These are phyloP conservation scores for Fusarium hostae DNA, from an alignment of 2,329 filamentous ascomycete species.

Conservation along the genomic window DNA sequence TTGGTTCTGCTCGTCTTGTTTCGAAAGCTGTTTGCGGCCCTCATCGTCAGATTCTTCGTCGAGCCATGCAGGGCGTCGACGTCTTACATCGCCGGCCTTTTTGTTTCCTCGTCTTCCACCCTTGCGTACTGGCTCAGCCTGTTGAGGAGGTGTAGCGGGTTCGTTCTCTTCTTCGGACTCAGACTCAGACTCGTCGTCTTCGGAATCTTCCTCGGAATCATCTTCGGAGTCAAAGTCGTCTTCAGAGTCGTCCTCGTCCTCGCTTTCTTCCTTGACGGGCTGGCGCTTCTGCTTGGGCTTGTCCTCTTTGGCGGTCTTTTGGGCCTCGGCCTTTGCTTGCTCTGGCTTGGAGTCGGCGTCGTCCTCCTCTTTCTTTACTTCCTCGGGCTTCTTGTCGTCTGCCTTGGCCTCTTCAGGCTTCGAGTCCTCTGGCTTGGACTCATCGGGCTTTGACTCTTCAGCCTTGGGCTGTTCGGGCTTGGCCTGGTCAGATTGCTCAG, in stretches of 20 bases:
- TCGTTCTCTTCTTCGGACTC: slow-evolving; percentile 43
- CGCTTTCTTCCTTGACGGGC: slow-evolving; percentile 29
- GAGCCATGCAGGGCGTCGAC: slow-evolving; percentile 39
- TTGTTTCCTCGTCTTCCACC: slow-evolving; percentile 5
- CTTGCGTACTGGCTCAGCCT: slow-evolving; percentile 18
- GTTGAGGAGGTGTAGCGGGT: slow-evolving; percentile 40
- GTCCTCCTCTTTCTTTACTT: slow-evolving; percentile 19
- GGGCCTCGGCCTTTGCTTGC: slow-evolving; percentile 13
- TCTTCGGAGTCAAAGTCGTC: slow-evolving; percentile 34
- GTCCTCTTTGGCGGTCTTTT: slow-evolving; percentile 10
- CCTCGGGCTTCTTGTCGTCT: slow-evolving; percentile 22
- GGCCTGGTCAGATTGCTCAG: slow-evolving; percentile 5
- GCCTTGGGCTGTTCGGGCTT: slow-evolving; percentile 5
- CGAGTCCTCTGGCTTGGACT: background rate
- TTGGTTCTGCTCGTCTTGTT: background rate
- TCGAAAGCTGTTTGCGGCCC: slow-evolving; percentile 28
- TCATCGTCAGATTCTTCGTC: slow-evolving; percentile 41
- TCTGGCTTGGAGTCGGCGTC: slow-evolving; percentile 7
- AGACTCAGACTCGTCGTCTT: slow-evolving; percentile 34
- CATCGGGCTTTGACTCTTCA: background rate
- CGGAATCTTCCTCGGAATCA: slow-evolving; percentile 30
- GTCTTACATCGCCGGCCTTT: slow-evolving; percentile 25
- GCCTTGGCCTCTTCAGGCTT: slow-evolving; percentile 16
- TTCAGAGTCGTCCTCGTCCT: slow-evolving; percentile 30
- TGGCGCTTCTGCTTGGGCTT: slow-evolving; percentile 28